Evolutionary conservation across 768 basidiomycete species (phyloP), one percentile per base, ranked within the genome.

Genomic region (Phlebiopsis flavidoalba): DNA sequence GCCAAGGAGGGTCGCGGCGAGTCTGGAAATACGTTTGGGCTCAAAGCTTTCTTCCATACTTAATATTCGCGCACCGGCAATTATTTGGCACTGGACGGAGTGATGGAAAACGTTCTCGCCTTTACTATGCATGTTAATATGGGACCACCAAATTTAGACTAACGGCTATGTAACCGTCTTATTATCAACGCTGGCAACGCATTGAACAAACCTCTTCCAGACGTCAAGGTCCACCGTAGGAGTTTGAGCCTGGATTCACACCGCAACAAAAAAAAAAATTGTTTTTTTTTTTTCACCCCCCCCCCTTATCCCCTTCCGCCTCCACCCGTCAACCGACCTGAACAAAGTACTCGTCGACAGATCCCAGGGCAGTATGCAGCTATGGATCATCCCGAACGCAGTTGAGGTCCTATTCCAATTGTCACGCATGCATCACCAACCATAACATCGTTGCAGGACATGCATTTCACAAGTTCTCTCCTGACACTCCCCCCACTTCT

Each of bases 281-380:
- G n/a, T n/a, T n/a, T n/a, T n/a, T n/a, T n/a, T n/a, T n/a, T n/a
- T n/a, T n/a, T n/a, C n/a, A n/a, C n/a, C n/a, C n/a, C n/a, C n/a
- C n/a, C n/a, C n/a, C n/a, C n/a, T n/a, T n/a, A n/a, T n/a, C n/a
- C n/a, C n/a, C n/a, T 80, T 80, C 26, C 77, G 97, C 47, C 79
- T 97, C 5, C 97, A 99, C 71, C 97, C 97, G 2, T 88, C 94
- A 0, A 98, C 97, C 12, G 98, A 98, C 73, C 73, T 99, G 54
- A 98, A 99, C 78, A 99, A 99, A 76, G 80, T 98, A 0, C 78
- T 98, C 0, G 83, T 98, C 11, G 85, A 88, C 3, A 91, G 93
- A 66, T 81, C 76, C 59, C 81, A 95, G 71, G 97, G 97, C 3
- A 77, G 75, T 47, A 74, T 98, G 67, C 91, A 97, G 62, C 74